Base-by-base conservation (phyloP, 2,329 filamentous ascomycete species). In the Akanthomyces uredinophilus region DNA sequence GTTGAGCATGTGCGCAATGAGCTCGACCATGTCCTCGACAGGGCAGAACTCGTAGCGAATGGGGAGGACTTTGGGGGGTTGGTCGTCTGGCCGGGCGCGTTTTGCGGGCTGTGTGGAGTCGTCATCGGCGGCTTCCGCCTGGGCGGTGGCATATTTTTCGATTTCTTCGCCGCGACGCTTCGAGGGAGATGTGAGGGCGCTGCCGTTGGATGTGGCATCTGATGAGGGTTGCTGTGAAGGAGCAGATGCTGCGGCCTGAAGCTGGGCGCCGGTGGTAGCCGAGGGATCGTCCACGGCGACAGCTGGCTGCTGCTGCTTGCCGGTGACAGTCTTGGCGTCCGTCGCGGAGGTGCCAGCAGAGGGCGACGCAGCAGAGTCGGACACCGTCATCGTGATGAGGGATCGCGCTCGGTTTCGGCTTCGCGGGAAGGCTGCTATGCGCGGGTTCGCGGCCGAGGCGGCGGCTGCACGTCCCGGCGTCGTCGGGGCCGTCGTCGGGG, bases 1-100 rank as follows among this genome's bases (percentile, higher is more conserved):
- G 75, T 93, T 88, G 53, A 99, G 83, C 95, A 99, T 98, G 71
- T 96, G 91, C 51, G 93, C 87, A 67, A 99, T 95, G 64, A 99
- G 79, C 47, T 94, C 82, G 32, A 96, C 95, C 72, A 99, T 85
- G 72, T 97, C 93, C 70, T 92, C 90, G 10, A 91, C 85, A 44
- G 89, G 81, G 72, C 91, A 96, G 13, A 87, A 79, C 74, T 96
- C 92, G 74, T 99, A 99, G 69, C 83, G 82, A 64, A 83, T 75
- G 1, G 95, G 90, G 71, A 95, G 70, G 10, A 82, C 68, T 70
- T 87, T 89, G 46, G 82, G 77, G 8, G 82, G 79, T 7, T 73
- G 75, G 16, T 77, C 73, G 50, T 81, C 81, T 39, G 81, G 78
- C 65, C 78, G 82, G 35, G 79, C 72, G 49, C 86, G 81, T 71